phyloP scores from a whole-genome alignment of 768 basidiomycete genomes.

The Phlebiopsis flavidoalba region DNA sequence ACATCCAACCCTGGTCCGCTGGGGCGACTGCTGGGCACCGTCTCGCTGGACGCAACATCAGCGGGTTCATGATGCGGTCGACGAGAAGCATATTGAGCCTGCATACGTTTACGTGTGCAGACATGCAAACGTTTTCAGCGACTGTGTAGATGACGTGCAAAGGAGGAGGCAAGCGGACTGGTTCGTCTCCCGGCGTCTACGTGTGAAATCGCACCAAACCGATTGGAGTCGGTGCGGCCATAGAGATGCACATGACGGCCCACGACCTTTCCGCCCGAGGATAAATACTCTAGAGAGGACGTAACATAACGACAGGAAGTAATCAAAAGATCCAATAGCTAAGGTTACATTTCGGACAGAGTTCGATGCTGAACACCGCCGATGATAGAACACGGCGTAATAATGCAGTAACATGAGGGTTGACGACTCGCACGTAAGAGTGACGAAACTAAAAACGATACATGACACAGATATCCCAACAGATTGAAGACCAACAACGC shows the following conservation, averaged over 20 bases:
- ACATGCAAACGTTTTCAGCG: conserved; percentile 2
- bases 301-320: neutral
- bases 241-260: neutral
- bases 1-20: conserved; percentile 9
- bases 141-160: neutral
- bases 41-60: conserved; percentile 5
- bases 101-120: conserved; percentile 9
- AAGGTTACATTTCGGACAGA: neutral
- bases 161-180: neutral
- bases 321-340: neutral
- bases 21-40: neutral
- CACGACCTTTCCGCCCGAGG: neutral
- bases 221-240: neutral
- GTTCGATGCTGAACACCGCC: neutral
- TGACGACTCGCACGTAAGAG: neutral
- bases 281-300: neutral
- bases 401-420: neutral
- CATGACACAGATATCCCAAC: neutral
- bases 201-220: neutral
- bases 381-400: neutral
- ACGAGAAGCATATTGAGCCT: neutral
- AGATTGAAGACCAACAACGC: neutral
- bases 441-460: neutral
- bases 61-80: neutral
- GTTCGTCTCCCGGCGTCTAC: conserved; percentile 3